Evolutionary conservation across 2,329 filamentous ascomycete species (phyloP), one percentile per base, ranked within the genome.

Genomic region (Pseudogymnoascus verrucosus): DNA sequence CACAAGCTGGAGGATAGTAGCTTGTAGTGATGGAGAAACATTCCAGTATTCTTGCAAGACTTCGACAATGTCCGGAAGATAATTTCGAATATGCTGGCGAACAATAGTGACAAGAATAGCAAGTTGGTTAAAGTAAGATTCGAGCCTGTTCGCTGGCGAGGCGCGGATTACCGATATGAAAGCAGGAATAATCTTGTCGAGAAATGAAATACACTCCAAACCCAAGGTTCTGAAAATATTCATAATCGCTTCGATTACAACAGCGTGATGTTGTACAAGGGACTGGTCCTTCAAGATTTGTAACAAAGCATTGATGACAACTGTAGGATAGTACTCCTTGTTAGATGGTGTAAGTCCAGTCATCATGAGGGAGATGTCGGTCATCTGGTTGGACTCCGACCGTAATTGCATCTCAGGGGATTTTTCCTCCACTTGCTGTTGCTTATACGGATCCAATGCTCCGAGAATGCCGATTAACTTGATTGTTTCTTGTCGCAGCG

Each of bases 281-380:
- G 95, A 98, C 26, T 88, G 87, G 69, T 99, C 95, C 71, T 93
- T 96, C 37, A 99, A 78, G 68, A 99, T 93, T 64, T 92, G 89
- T 71, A 99, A 86, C 10, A 99, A 82, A 1, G 95, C 96, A 71
- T 96, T 96, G 73, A 99, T 97, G 57, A 97, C 95, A 16, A 99
- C 92, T 0, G 95, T 99, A 0, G 95, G 95, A 72, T 96, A 99
- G 76, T 99, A 99, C 71, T 99, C 95, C 72, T 99, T 96, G 72
- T 91, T 96, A 0, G 93, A 98, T 0, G 95, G 96, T 0, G 93
- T 98, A 42, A 97, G 81, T 12, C 96, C 95, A 44, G 91, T 92
- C 93, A 99, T 99, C 82, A 99, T 98, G 31, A 99, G 82, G 3
- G 93, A 95, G 54, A 99, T 96, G 75, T 99, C 95, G 0, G 93